Evolutionary conservation across 106 monocot species (phyloP), one percentile per base, ranked within the genome.

Genomic region (Phalaenopsis aphrodite): DNA sequence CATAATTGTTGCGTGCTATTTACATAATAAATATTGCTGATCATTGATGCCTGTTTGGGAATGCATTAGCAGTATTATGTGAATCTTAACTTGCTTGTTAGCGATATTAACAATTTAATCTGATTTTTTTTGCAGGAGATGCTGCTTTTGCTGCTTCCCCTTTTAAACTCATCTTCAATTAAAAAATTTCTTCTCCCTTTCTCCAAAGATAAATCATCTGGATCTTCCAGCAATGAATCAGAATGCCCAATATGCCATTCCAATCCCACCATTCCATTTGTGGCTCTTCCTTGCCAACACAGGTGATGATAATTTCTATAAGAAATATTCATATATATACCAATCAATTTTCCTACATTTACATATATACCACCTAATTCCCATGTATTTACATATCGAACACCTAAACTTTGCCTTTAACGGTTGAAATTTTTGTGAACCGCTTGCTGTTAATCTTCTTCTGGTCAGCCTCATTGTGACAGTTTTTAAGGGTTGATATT

Each of bases 121-220:
- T 41, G 39, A 42, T n/a, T 42, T 74, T 18, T 17, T 74, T 6
- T 85, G 23, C 94, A 99, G 94, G 98, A 99, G 80, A 94, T 99
- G 94, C 82, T 99, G 79, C 89, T 99, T 84, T 87, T 99, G 81
- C 92, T 99, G 86, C 94, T 99, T 77, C 98, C 98, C 21, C 92
- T 99, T 76, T 82, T 99, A 38, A 94, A 99, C 79, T 99, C 98
- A 42, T 88, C 88, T 7, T 92, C 92, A 5, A 77, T 99, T 43
- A 99, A 83, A 80, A 94, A 87, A 77, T 83, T 94, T 37, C 85
- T 97, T 82, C 88, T 85, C 18, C 94, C 98, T 46, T 99, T 94
- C 79, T 90, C 94, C 16, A 99, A 92, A 78, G 90, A 89, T 79
- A 94, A 93, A 78, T 84, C 89, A 55, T 75, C 84, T 78, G 88